Percentiles rank a stretch among this genome's conserved stretches.
phyloP scores from a whole-genome alignment of 257 asterid species.

The Eustoma russellianum region DNA sequence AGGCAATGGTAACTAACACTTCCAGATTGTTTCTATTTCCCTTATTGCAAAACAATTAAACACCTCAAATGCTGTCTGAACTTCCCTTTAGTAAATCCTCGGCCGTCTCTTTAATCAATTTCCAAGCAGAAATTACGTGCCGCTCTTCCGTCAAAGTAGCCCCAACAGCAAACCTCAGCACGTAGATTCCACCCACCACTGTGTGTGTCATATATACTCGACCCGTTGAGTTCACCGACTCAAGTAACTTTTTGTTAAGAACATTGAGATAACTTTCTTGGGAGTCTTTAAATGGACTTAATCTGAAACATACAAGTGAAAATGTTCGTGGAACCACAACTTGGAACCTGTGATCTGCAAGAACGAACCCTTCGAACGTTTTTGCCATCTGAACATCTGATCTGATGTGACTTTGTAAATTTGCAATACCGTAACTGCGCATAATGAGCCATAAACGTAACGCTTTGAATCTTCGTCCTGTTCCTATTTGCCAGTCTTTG shows the following conservation, averaged over 20 bases:
- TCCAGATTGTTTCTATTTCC: neutral
- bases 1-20: neutral
- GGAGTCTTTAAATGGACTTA: conserved; percentile 11
- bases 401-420: conserved; percentile 21
- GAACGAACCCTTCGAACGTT: conserved; percentile 16
- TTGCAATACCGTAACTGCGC: conserved; percentile 19
- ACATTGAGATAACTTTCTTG: neutral
- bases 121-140: conserved; percentile 26
- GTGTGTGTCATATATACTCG: conserved; percentile 22
- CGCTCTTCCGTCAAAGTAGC: conserved; percentile 24
- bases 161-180: conserved; percentile 28
- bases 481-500: conserved; percentile 28
- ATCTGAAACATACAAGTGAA: conserved; percentile 18
- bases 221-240: conserved; percentile 20
- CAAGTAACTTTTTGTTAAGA: conserved; percentile 18
- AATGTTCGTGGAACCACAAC: conserved; percentile 11
- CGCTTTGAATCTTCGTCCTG: conserved; percentile 24
- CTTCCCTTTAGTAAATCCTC: conserved; percentile 11
- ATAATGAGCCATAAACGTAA: conserved; percentile 22
- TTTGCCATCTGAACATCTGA: conserved; percentile 22
- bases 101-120: conserved; percentile 19
- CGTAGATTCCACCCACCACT: conserved; percentile 12
- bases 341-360: conserved; percentile 17
- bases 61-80: neutral
- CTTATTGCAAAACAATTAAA: neutral